Percentiles rank a stretch among this genome's conserved stretches.
phyloP scores from a whole-genome alignment of 768 basidiomycete species.

The Tremella fuciformis region DNA sequence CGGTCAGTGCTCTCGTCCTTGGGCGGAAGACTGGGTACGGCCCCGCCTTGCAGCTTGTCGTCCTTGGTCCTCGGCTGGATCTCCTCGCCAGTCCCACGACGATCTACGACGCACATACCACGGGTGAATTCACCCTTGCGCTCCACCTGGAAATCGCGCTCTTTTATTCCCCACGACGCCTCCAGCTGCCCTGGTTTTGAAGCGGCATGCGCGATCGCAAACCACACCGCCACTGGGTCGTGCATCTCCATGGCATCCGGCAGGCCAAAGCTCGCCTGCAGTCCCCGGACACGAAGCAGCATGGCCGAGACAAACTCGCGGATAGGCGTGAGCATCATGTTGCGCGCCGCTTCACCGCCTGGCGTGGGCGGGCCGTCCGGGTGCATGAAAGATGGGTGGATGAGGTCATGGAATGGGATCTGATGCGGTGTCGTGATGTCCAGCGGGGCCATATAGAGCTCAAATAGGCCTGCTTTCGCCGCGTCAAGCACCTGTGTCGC shows the following conservation, averaged over 20 bases:
- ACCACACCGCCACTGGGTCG: slow-evolving; percentile 86
- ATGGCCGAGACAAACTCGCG: slow-evolving; percentile 68
- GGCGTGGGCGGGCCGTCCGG: background rate
- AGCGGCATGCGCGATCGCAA: slow-evolving; percentile 61
- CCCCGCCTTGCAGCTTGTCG: slow-evolving; percentile 19
- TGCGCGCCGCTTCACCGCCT: background rate
- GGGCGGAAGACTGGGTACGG: slow-evolving; percentile 13
- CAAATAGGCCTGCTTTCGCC: slow-evolving; percentile 54
- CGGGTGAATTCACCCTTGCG: slow-evolving; percentile 73
- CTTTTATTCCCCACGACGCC: slow-evolving; percentile 62
- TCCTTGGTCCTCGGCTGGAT: slow-evolving; percentile 57
- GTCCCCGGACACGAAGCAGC: slow-evolving; percentile 67
- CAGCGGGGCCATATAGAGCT: slow-evolving; percentile 61
- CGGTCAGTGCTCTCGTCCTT: slow-evolving; percentile 22
- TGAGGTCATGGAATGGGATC: slow-evolving; percentile 62
- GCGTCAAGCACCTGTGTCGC: slow-evolving; percentile 63
- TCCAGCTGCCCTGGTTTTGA: slow-evolving; percentile 28
- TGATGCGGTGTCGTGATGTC: slow-evolving; percentile 80
- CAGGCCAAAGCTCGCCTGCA: slow-evolving; percentile 76
- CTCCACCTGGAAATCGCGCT: slow-evolving; percentile 66
- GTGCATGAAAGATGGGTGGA: slow-evolving; percentile 58
- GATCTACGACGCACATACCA: slow-evolving; percentile 82
- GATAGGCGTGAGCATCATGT: slow-evolving; percentile 54
- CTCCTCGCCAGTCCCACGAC: slow-evolving; percentile 60
- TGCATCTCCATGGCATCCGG: slow-evolving; percentile 81